Evolutionary conservation across 306 rosid genomes (phyloP), one percentile per base, ranked within the genome.

Genomic region (Comarum palustre): DNA sequence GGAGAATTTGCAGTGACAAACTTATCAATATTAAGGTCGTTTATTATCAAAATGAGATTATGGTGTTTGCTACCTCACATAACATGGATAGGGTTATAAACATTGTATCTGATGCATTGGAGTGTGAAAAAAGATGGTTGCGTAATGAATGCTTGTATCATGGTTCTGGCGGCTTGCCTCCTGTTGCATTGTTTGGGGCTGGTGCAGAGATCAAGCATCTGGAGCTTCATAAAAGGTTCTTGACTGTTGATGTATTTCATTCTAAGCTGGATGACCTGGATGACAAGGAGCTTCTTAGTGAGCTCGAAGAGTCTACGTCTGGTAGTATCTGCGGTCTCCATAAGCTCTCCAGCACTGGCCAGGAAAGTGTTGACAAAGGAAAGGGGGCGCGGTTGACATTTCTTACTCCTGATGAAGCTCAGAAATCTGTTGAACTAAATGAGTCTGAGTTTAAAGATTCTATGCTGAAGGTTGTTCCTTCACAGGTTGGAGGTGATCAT

Each of bases 171-270:
- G 66, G 78, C 73, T 73, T 83, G 24, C 80, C 97, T 59, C 76
- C 98, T 27, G 71, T 88, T 29, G 97, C 97, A 27, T 76, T 94
- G 82, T 88, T 94, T 81, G 99, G 99, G 71, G 84, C 92, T 55
- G 99, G 99, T 79, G 99, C 88, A 61, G 87, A 82, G 85, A 90
- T 94, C 84, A 91, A 85, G 88, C 95, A 91, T 86, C 77, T 94
- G 83, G 97, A 94, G 80, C 90, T 90, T 84, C 88, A 82, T 62
- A 91, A 90, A 74, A 86, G 87, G 72, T 89, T 73, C 77, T 83
- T 90, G 86, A 85, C 90, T 73, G 87, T 94, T 77, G 92, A 94
- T 67, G 81, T 91, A 58, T 75, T 36, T 76, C 85, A 78, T 82
- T 76, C 92, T 46, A 83, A 90, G 75, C 64, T 76, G 39, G 87